phyloP scores from a whole-genome alignment of 225 moss, liverwort and hornwort species.

The Rhytidiadelphus loreus region DNA sequence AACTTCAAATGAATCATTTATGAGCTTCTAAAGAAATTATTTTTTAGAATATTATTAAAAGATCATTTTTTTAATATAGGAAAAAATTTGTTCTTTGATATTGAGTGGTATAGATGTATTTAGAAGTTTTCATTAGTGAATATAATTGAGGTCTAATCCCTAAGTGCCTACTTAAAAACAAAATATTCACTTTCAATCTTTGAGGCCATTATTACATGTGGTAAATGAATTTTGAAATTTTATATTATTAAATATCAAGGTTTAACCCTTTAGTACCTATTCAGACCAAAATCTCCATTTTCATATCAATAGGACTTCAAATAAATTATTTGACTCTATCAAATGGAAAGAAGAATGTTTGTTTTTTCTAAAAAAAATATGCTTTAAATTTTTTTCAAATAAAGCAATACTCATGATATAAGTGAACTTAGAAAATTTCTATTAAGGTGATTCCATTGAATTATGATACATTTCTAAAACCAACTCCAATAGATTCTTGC shows the following conservation, averaged over 20 bases:
- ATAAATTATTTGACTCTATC: background rate
- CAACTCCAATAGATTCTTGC: background rate
- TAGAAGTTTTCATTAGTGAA: background rate
- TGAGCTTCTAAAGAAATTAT: background rate
- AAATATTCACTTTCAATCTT: background rate
- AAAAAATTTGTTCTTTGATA: fast-evolving
- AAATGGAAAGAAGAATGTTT: background rate
- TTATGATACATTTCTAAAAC: background rate
- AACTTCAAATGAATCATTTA: no score
- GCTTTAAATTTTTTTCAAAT: background rate
- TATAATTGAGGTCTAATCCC: background rate
- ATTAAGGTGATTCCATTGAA: background rate
- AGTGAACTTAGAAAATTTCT: background rate
- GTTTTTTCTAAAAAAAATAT: no score
- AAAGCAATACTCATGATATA: background rate
- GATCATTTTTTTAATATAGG: background rate
- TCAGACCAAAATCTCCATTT: background rate
- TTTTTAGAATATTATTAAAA: background rate
- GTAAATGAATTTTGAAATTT: background rate
- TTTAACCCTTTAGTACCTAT: background rate
- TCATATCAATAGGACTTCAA: background rate
- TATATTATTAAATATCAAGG: background rate
- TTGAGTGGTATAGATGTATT: background rate
- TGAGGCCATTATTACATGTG: background rate
- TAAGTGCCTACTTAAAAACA: background rate